A percentile compares a stretch with the other conserved stretches of the same genome.
Conservation (phyloP, 202 grass and related monocot species). For the Zizania palustris region DNA sequence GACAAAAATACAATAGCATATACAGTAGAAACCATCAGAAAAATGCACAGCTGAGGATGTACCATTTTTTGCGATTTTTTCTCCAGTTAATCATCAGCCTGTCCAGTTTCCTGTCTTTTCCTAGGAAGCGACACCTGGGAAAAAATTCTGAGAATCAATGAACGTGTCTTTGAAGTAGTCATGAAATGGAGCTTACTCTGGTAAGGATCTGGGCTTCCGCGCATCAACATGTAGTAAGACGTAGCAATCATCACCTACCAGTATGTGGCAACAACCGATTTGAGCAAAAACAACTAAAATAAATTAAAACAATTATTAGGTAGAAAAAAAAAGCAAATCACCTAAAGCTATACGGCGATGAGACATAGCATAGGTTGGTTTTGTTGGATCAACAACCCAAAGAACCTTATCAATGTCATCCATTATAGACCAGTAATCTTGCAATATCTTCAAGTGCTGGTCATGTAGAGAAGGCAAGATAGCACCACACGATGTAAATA, state of each 20-base stretch:
- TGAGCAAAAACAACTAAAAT: constrained; percentile 6
- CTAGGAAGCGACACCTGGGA: constrained; percentile 76
- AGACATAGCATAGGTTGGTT: constrained; percentile 50
- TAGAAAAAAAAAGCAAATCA: constrained; percentile 26
- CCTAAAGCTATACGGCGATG: constrained; percentile 64
- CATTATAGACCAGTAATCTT: constrained; percentile 71
- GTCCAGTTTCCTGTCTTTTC: constrained; percentile 57
- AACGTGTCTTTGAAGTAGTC: constrained; percentile 22
- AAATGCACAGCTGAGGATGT: constrained; percentile 18
- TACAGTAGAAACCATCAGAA: neutral
- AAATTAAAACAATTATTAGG: neutral
- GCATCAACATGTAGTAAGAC: constrained; percentile 64
- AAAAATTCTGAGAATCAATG: constrained; percentile 26
- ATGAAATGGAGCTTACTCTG: constrained; percentile 68
- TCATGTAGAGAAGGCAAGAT: constrained; percentile 31
- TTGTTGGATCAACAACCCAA: constrained; percentile 65
- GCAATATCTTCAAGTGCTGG: constrained; percentile 71
- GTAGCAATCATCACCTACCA: constrained; percentile 62
- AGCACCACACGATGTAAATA: neutral
- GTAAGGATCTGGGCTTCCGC: constrained; percentile 56
- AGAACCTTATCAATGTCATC: constrained; percentile 80
- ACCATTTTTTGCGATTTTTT: constrained; percentile 77
- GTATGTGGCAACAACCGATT: constrained; percentile 17
- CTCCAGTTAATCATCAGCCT: constrained; percentile 69
- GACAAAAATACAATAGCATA: neutral